phyloP scores from a whole-genome alignment of 78 protist genomes.

The Dictyostelium capitatum region DNA sequence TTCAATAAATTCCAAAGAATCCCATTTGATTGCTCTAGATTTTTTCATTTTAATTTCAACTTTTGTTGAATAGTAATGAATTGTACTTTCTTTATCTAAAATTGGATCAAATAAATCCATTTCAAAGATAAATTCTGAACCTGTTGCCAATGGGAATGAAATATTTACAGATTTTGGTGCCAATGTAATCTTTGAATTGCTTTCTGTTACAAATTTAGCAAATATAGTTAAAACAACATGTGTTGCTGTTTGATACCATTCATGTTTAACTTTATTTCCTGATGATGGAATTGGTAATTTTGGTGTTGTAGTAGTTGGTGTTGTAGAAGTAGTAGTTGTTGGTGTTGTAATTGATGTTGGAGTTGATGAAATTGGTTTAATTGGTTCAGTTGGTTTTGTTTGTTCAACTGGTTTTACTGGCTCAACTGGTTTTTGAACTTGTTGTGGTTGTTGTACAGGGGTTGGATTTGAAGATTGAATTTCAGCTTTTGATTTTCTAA shows the following conservation, averaged over 20 bases:
- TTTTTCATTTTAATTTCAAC: constrained; percentile 82
- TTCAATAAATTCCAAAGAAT: constrained; percentile 61
- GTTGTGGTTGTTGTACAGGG: constrained; percentile 15
- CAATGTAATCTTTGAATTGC: constrained; percentile 50
- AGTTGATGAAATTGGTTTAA: constrained; percentile 10
- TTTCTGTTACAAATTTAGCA: constrained; percentile 68
- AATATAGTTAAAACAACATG: constrained; percentile 80
- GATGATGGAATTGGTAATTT: constrained; percentile 70
- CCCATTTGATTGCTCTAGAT: constrained; percentile 73
- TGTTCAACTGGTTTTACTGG: background rate
- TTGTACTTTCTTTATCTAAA: constrained; percentile 27
- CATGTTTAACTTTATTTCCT: constrained; percentile 81
- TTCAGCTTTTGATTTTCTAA: constrained; percentile 85
- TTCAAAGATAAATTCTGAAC: constrained; percentile 73
- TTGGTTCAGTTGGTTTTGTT: background rate
- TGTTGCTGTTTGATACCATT: constrained; percentile 88
- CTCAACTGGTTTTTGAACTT: background rate
- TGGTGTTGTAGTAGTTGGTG: constrained; percentile 64
- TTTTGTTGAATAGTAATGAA: constrained; percentile 46
- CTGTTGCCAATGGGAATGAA: constrained; percentile 65
- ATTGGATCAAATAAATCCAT: constrained; percentile 76
- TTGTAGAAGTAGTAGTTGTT: constrained; percentile 26
- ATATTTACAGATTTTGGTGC: constrained; percentile 40
- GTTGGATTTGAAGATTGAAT: constrained; percentile 22
- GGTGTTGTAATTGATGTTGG: constrained; percentile 37